Conservation (phyloP, 1,284 basidiomycete genomes). For the Moesziomyces parantarcticus region DNA sequence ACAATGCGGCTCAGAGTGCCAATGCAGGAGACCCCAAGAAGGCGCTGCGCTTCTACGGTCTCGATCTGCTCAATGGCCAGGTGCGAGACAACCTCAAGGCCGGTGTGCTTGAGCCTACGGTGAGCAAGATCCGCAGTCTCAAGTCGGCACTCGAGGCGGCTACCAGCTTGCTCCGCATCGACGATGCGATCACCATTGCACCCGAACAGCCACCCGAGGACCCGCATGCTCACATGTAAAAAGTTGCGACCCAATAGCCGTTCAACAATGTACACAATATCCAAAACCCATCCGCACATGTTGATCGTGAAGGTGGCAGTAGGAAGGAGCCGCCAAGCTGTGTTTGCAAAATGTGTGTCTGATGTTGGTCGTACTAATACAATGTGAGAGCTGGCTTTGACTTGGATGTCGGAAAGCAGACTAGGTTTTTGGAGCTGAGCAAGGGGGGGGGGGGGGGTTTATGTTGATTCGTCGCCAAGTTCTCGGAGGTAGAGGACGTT, state of each 20-base stretch:
- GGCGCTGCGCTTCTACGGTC: constrained; percentile 89
- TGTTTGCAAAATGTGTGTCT: too few species aligned
- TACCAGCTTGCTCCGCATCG: constrained; percentile 92
- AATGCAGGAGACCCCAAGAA: constrained; percentile 94
- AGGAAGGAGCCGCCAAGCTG: too few species aligned
- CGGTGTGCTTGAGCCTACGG: constrained; percentile 93
- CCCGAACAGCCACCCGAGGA: constrained; percentile 64
- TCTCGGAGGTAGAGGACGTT: constrained; percentile 66
- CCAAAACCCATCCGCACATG: too few species aligned
- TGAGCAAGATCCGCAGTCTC: constrained; percentile 95
- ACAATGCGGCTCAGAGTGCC: constrained; percentile 91
- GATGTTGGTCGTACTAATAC: too few species aligned
- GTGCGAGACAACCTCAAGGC: constrained; percentile 94
- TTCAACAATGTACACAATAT: too few species aligned
- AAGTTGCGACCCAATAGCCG: too few species aligned
- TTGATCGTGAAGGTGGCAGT: too few species aligned
- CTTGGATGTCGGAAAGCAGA: background rate
- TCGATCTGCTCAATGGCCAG: constrained; percentile 92
- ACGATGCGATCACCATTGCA: constrained; percentile 74
- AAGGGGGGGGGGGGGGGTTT: background rate
- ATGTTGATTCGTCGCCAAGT: constrained; percentile 49
- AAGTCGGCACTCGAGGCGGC: constrained; percentile 98
- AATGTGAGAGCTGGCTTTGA: background rate
- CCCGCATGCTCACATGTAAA: constrained; percentile 66
- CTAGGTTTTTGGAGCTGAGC: background rate